Percentiles rank a stretch among this genome's conserved stretches.
These are phyloP conservation scores for Quercus aquifolioides DNA, from an alignment of 306 rosid species.

Conservation along the genomic window DNA sequence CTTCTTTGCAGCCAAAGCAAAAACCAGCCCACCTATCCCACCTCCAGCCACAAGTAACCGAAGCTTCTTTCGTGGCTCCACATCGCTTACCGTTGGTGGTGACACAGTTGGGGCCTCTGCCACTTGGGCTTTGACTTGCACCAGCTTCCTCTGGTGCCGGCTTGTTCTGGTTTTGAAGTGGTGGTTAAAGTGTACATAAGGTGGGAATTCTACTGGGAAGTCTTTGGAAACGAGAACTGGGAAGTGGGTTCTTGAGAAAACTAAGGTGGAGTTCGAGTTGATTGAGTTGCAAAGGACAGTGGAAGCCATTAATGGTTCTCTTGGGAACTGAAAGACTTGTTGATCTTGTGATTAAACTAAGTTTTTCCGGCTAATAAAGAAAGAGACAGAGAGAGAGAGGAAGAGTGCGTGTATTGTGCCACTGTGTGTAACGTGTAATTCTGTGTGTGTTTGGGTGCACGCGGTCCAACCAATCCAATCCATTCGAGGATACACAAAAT, in stretches of 20 bases:
- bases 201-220: constrained; percentile 33
- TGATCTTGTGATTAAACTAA: background rate
- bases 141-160: constrained; percentile 31
- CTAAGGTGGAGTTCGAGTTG: constrained; percentile 37
- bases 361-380: background rate
- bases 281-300: constrained; percentile 43
- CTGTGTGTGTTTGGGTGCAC: too few species aligned
- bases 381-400: background rate
- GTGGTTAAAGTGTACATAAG: constrained; percentile 14
- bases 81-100: constrained; percentile 17
- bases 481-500: too few species aligned
- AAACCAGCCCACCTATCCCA: constrained; percentile 92
- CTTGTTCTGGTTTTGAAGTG: constrained; percentile 29
- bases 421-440: background rate
- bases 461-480: too few species aligned
- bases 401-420: background rate
- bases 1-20: constrained; percentile 91
- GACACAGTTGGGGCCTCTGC: constrained; percentile 30
- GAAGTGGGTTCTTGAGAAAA: constrained; percentile 47
- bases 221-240: constrained; percentile 36
- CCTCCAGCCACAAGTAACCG: constrained; percentile 87
- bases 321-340: background rate
- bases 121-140: constrained; percentile 39
- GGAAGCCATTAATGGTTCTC: constrained; percentile 43
- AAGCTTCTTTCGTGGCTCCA: constrained; percentile 45